Evolutionary conservation across 306 rosid genomes (phyloP).

Genomic region (Malus domestica): ASM211411v1 NC_041796.1:2789501-2790000

Average conservation of each 20-base stretch:
- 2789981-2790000: too few relatives aligned
- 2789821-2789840: too few relatives aligned
- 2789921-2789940: too few relatives aligned
- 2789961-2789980: too few relatives aligned
- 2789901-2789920: too few relatives aligned
- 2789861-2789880: too few relatives aligned
- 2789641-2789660: not conserved
- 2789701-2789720: not conserved
- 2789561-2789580: constrained; percentile 92
- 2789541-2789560: constrained; percentile 71
- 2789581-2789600: constrained; percentile 95
- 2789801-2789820: too few relatives aligned
- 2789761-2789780: too few relatives aligned
- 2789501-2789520: constrained; percentile 60
- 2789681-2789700: not conserved
- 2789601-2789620: constrained; percentile 99
- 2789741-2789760: not conserved
- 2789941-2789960: too few relatives aligned
- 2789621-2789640: constrained; percentile 24
- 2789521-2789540: constrained; percentile 61
- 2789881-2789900: too few relatives aligned
- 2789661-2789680: not conserved
- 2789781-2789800: too few relatives aligned
- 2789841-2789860: too few relatives aligned
- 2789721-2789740: not conserved